Evolutionary conservation across 768 basidiomycete genomes (phyloP).

Genomic region (Clitopilus hobsonii): DNA sequence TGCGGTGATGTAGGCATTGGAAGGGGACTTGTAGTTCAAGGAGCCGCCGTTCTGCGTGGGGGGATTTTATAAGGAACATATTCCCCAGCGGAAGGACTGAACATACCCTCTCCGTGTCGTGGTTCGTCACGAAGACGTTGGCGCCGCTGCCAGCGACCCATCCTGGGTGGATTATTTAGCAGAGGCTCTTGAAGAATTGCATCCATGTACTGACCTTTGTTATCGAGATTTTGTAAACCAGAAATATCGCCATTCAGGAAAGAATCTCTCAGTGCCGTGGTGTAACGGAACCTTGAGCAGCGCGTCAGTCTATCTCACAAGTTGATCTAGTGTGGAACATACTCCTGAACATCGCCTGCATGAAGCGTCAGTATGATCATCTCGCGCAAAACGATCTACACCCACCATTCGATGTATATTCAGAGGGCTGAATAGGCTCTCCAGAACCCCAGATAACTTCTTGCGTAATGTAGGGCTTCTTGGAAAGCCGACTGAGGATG

Average conservation of each 20-base stretch:
- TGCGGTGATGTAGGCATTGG: slow-evolving; percentile 57
- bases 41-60: slow-evolving; percentile 41
- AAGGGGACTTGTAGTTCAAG: slow-evolving; percentile 53
- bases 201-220: slow-evolving; percentile 29
- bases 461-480: slow-evolving; percentile 55
- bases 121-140: slow-evolving; percentile 66
- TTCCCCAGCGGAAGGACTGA: background rate
- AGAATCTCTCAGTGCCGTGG: slow-evolving; percentile 42
- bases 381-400: background rate
- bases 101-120: slow-evolving; percentile 60
- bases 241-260: slow-evolving; percentile 50
- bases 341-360: slow-evolving; percentile 63
- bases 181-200: background rate
- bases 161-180: slow-evolving; percentile 25
- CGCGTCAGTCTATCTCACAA: background rate
- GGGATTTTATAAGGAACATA: background rate
- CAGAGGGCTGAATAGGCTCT: slow-evolving; percentile 48
- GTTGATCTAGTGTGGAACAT: slow-evolving; percentile 3
- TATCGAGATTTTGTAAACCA: slow-evolving; percentile 46
- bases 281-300: slow-evolving; percentile 52
- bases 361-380: background rate
- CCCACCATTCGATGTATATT: slow-evolving; percentile 50
- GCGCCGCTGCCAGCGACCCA: slow-evolving; percentile 52
- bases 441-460: slow-evolving; percentile 50
- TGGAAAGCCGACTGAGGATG: slow-evolving; percentile 41